phyloP scores from a whole-genome alignment of 345 rosid species.

The Bruguiera parviflora region DNA sequence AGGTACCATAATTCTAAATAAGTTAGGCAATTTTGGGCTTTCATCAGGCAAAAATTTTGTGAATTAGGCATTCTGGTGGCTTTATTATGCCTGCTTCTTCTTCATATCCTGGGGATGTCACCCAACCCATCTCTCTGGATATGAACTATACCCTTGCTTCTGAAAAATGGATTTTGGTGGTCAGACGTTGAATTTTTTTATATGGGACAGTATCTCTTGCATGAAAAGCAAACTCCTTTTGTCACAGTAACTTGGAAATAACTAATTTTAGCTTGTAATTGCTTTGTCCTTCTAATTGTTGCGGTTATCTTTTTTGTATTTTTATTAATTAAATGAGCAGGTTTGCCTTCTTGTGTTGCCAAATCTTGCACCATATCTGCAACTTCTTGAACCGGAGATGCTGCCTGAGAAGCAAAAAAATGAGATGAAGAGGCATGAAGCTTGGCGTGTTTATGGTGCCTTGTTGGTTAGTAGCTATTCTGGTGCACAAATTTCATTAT shows the following conservation, averaged over 20 bases:
- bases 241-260: not conserved
- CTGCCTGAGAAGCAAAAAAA: slow-evolving; percentile 80
- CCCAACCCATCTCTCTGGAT: no score
- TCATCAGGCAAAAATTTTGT: not conserved
- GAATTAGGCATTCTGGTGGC: not conserved
- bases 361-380: slow-evolving; percentile 72
- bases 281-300: not conserved
- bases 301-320: not conserved
- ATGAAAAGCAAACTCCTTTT: not conserved
- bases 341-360: slow-evolving; percentile 76
- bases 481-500: slow-evolving; percentile 8
- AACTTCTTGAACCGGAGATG: slow-evolving; percentile 86
- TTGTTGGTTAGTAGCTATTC: slow-evolving; percentile 51
- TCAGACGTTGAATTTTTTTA: not conserved
- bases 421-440: slow-evolving; percentile 84
- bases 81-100: not conserved
- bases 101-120: not conserved
- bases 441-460: slow-evolving; percentile 91
- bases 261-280: no score
- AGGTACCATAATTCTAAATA: not conserved
- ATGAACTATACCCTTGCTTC: not conserved
- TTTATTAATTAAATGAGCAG: slow-evolving; percentile 32
- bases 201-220: no score
- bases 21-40: not conserved
- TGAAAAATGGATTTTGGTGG: not conserved